Evolutionary conservation across 345 rosid species (phyloP).

Genomic region (Lumnitzera littorea): DNA sequence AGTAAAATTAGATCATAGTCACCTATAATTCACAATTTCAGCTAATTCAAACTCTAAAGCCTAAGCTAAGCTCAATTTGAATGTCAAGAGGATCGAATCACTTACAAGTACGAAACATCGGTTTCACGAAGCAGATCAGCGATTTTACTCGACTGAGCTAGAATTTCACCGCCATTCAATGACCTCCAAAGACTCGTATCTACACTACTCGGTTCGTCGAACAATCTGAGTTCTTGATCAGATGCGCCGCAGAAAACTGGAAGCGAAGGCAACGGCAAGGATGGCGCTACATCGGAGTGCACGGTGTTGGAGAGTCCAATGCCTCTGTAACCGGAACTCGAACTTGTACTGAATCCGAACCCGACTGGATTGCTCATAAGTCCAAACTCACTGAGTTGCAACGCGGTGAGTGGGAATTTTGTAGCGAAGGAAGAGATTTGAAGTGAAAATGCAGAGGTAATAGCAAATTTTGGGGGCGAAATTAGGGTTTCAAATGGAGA

Average conservation of each 20-base stretch:
- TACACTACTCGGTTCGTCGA: conserved; percentile 39
- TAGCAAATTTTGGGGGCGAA: background rate
- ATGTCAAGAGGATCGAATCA: conserved; percentile 2
- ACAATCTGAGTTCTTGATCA: conserved; percentile 55
- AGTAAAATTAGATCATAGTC: background rate
- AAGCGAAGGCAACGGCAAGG: conserved; percentile 84
- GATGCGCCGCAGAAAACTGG: conserved; percentile 83
- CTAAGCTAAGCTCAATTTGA: background rate
- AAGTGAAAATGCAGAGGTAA: conserved; percentile 2
- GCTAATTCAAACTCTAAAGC: background rate
- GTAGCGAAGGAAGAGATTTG: conserved; percentile 13
- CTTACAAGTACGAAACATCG: conserved; percentile 92
- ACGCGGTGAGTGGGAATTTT: conserved; percentile 10
- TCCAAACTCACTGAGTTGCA: conserved; percentile 13
- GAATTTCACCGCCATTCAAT: conserved; percentile 59
- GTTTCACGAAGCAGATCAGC: conserved; percentile 69
- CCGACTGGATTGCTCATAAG: conserved; percentile 55
- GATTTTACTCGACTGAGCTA: conserved; percentile 58
- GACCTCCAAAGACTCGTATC: conserved; percentile 23
- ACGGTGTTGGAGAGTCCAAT: conserved; percentile 84
- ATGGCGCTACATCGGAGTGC: conserved; percentile 87
- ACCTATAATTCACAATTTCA: background rate
- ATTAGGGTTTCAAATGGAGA: background rate
- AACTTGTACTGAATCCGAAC: conserved; percentile 17
- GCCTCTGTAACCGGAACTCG: conserved; percentile 33